Conservation (phyloP, 345 rosid genomes). For the Citrus glauca region DNA sequence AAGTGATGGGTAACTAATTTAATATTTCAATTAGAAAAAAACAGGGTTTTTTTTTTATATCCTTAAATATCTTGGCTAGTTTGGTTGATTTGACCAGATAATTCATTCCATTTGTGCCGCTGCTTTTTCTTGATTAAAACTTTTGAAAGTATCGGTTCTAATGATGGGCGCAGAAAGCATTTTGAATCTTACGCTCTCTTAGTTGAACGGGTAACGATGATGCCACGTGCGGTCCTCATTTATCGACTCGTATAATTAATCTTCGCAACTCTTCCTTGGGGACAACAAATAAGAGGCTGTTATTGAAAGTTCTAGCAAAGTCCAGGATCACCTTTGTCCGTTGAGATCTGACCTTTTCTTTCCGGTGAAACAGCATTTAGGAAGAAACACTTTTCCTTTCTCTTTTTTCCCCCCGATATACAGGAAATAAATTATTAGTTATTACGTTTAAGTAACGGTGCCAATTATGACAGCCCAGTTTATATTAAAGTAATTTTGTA, state of each 20-base stretch:
- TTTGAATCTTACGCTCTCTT: background rate
- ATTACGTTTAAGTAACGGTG: no score
- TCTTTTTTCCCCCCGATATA: no score
- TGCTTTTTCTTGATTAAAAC: background rate
- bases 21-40: background rate
- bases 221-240: background rate
- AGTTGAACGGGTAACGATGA: background rate
- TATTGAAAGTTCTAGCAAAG: conserved; percentile 7
- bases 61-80: no score
- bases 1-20: background rate
- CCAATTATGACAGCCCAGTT: no score
- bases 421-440: no score
- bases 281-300: no score
- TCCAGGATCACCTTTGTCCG: background rate
- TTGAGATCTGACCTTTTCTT: background rate
- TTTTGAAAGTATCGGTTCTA: background rate
- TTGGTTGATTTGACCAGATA: background rate
- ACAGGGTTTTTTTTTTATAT: background rate
- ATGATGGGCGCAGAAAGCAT: background rate
- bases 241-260: background rate
- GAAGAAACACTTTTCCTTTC: background rate
- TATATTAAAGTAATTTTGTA: no score
- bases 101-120: background rate
- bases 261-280: background rate
- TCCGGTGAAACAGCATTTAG: background rate